A percentile compares a stretch with the other conserved stretches of the same genome.
phyloP scores from a whole-genome alignment of 352 stramenopile species.

The Globisporangium okanoganense region DNA sequence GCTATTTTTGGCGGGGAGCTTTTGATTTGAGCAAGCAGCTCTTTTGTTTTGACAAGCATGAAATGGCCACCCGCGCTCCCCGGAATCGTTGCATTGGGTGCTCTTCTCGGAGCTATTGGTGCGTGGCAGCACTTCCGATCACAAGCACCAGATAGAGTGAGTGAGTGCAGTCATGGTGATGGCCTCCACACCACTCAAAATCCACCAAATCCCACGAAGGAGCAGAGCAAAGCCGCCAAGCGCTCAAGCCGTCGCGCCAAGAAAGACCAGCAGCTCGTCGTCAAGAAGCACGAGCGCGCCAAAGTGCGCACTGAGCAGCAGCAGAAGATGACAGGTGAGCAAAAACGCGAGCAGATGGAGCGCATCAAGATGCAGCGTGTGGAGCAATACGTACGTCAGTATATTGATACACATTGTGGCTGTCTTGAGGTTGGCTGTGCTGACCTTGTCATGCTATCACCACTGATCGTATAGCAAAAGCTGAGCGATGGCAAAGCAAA shows the following conservation, averaged over 20 bases:
- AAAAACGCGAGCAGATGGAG: slow-evolving; percentile 48
- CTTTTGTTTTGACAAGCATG: slow-evolving; percentile 2
- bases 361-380: slow-evolving; percentile 67
- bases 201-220: slow-evolving; percentile 5
- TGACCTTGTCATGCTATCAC: too few relatives aligned
- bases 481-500: slow-evolving; percentile 35
- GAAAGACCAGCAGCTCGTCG: slow-evolving; percentile 25
- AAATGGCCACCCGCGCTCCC: neutral
- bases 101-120: neutral
- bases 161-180: neutral
- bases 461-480: slow-evolving; percentile 51
- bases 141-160: neutral
- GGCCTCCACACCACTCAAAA: slow-evolving; percentile 6
- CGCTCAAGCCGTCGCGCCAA: slow-evolving; percentile 23
- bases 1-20: neutral
- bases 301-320: slow-evolving; percentile 3
- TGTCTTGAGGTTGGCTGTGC: too few relatives aligned
- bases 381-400: slow-evolving; percentile 62
- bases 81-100: neutral
- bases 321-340: slow-evolving; percentile 31
- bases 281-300: slow-evolving; percentile 24
- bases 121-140: neutral
- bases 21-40: too few relatives aligned
- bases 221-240: slow-evolving; percentile 13
- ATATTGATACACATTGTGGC: too few relatives aligned